Conservation (phyloP, 78 protist species). For the Dictyostelium citrinum region DNA sequence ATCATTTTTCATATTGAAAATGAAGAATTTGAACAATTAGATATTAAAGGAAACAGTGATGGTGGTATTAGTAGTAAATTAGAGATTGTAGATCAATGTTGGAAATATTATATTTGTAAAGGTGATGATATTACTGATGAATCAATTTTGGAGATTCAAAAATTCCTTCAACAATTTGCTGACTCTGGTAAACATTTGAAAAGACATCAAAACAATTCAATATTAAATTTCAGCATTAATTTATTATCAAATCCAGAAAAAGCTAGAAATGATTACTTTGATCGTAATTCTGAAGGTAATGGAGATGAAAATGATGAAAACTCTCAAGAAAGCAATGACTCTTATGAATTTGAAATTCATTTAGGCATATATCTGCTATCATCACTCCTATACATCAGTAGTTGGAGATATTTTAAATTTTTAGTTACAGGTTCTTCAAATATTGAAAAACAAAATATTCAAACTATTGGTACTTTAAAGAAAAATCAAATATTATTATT, state of each 20-base stretch:
- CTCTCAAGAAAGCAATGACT: neutral
- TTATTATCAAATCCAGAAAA: constrained; percentile 5
- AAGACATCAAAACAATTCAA: neutral
- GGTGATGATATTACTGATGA: neutral
- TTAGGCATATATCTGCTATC: constrained; percentile 31
- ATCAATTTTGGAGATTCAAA: neutral
- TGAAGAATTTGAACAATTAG: neutral
- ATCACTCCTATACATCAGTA: neutral
- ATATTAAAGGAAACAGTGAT: neutral
- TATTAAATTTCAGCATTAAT: neutral
- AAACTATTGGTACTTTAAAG: neutral
- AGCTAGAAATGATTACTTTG: constrained; percentile 47
- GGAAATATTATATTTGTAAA: constrained; percentile 23
- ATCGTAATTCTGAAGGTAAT: neutral
- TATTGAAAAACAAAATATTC: constrained; percentile 3
- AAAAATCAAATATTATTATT: neutral
- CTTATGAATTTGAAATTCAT: constrained; percentile 53
- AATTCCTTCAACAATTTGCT: constrained; percentile 22
- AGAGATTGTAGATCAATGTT: neutral
- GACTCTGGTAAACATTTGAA: neutral
- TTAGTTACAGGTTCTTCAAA: neutral
- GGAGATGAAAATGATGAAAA: neutral
- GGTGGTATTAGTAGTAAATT: neutral
- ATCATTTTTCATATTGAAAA: neutral
- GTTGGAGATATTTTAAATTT: constrained; percentile 54